Percentiles rank a stretch among this genome's conserved stretches.
Conservation (phyloP, 768 basidiomycete species). For the Arthromyces matolae region DNA sequence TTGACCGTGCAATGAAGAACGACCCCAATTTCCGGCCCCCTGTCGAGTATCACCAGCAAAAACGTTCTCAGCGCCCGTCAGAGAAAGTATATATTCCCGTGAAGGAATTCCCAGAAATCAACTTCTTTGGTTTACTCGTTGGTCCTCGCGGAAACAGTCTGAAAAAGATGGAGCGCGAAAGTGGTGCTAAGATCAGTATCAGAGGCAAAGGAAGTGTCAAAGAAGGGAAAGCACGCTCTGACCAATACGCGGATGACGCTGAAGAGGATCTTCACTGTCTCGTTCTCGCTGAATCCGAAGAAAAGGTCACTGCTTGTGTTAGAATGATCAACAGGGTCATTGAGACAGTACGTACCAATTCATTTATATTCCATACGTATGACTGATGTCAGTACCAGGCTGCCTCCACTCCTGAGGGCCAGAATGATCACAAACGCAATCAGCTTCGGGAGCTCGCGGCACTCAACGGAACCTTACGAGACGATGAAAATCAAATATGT, state of each 20-base stretch:
- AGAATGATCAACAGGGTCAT: constrained; percentile 97
- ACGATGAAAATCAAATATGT: constrained; percentile 99
- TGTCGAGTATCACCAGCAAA: constrained; percentile 93
- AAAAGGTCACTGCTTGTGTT: constrained; percentile 89
- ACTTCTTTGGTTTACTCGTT: constrained; percentile 97
- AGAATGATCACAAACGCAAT: constrained; percentile 99
- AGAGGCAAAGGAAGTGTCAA: constrained; percentile 98
- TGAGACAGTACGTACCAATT: constrained; percentile 71
- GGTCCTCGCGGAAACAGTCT: constrained; percentile 98
- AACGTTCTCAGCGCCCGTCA: constrained; percentile 87
- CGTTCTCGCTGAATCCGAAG: constrained; percentile 87
- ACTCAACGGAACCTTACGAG: constrained; percentile 96
- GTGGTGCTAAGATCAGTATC: constrained; percentile 97
- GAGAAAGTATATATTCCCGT: constrained; percentile 99
- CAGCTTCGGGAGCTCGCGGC: constrained; percentile 97
- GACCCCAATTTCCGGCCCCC: constrained; percentile 98
- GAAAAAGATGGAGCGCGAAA: constrained; percentile 99
- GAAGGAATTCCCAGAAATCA: constrained; percentile 99
- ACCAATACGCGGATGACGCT: constrained; percentile 92
- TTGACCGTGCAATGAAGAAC: constrained; percentile 95
- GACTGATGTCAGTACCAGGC: constrained; percentile 65
- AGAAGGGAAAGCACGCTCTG: constrained; percentile 95
- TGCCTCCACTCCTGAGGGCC: constrained; percentile 97
- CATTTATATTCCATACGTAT: not conserved
- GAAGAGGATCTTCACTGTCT: constrained; percentile 99